Evolutionary conservation across 2,329 filamentous ascomycete species (phyloP), one percentile per base, ranked within the genome.

Genomic region (Leptographium flavum): DNA sequence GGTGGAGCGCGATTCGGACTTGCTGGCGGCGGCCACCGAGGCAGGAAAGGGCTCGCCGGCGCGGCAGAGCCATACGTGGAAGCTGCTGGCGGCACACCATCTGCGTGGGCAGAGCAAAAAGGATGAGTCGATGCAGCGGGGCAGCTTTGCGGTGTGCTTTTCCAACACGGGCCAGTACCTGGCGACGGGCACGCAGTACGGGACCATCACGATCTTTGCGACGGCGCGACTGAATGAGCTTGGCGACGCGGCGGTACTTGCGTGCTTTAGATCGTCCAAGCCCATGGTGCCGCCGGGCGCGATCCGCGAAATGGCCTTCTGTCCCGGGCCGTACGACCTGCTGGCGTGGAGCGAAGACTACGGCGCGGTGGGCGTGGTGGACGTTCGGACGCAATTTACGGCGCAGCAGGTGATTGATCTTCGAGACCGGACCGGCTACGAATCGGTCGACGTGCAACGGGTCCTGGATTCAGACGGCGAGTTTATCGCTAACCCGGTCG

Each of bases 261-360:
- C 80, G 21, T 74, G 81, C 9, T 87, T 96, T 55, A 74, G 75
- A 47, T 88, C 87, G 15, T 88, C 87, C 1, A 71, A 86, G 49
- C 76, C 85, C 0, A 73, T 75, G 48, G 71, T 69, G n/a, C 72
- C 76, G 21, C 71, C 74, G 19, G 90, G 90, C 37, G 87, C 90
- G 28, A 79, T 96, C 44, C 76, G 92, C 50, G 86, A 87, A 49
- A 93, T 96, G 83, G 74, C 82, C 1, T 98, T 98, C 58, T 87
- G 85, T 5, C 88, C 90, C 1, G 83, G 84, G 1, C 86, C 88
- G 0, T 90, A 82, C 69, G 90, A 95, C 58, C 74, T 98, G 17
- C 67, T 98, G 35, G 83, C 93, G 7, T 96, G 92, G 88, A 85
- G 87, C 9, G 92, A 98, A 61, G 85, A 94, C 55, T 81, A 84